Evolutionary conservation across 192 early-diverging fungal genomes (phyloP).

Genomic region (Allomyces arbusculus): DNA sequence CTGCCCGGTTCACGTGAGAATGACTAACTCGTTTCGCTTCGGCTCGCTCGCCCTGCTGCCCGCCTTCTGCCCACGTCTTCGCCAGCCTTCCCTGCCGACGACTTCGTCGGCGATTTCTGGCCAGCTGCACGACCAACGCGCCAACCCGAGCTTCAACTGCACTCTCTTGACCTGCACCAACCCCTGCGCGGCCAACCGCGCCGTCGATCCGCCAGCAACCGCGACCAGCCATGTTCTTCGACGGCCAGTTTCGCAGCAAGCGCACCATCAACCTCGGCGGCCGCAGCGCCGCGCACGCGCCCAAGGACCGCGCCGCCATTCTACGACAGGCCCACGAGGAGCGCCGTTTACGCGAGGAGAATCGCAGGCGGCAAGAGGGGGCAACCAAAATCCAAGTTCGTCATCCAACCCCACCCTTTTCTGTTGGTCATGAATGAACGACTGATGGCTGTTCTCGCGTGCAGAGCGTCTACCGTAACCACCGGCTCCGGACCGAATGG

Average conservation of each 20-base stretch:
- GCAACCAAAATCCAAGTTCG: conserved; percentile 45
- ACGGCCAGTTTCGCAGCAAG: conserved; percentile 55
- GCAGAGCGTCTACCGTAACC: not conserved
- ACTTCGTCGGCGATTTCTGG: too few species aligned
- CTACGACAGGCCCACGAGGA: conserved; percentile 50
- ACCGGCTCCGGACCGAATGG: too few species aligned
- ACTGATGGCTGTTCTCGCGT: not conserved
- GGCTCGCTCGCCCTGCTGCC: too few species aligned
- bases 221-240: conserved; percentile 21
- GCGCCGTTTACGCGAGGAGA: conserved; percentile 44
- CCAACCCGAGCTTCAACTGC: too few species aligned
- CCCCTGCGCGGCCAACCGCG: too few species aligned
- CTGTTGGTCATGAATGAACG: not conserved
- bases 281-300: conserved; percentile 40
- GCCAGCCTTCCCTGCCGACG: too few species aligned
- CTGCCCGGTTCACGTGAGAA: too few species aligned
- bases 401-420: not conserved
- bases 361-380: conserved; percentile 30
- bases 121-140: too few species aligned
- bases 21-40: too few species aligned
- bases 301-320: conserved; percentile 30
- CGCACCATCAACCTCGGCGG: conserved; percentile 72
- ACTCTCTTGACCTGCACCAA: too few species aligned
- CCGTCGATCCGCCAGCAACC: too few species aligned
- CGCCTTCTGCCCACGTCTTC: too few species aligned